Evolutionary conservation across 148 eudicot species (phyloP).

Genomic region (Nepenthes mirabilis): DNA sequence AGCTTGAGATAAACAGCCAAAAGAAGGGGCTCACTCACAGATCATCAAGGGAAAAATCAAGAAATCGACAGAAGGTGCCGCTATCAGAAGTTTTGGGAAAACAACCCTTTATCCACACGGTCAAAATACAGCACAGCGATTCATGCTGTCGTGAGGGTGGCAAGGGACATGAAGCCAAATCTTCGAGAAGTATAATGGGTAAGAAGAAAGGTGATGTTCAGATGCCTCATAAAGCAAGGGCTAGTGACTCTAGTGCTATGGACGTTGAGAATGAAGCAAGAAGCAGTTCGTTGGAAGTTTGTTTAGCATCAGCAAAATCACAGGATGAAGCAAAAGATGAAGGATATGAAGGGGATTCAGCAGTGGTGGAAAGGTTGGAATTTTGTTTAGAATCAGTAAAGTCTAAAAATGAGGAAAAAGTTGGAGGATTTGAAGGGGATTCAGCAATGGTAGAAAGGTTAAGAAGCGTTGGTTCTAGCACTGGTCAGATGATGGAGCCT

Average conservation of each 20-base stretch:
- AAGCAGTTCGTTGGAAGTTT: slow-evolving; percentile 9
- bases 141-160: slow-evolving; percentile 2
- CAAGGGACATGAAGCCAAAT: slow-evolving; percentile 9
- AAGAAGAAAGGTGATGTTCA: slow-evolving; percentile 13
- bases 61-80: slow-evolving; percentile 7
- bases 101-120: slow-evolving; percentile 13
- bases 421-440: not conserved
- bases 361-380: not conserved
- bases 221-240: slow-evolving; percentile 7
- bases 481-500: slow-evolving; percentile 9
- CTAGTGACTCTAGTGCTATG: slow-evolving; percentile 14
- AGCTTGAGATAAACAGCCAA: slow-evolving; percentile 39
- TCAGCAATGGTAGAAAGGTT: not conserved
- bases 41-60: slow-evolving; percentile 5
- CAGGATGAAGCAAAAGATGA: not conserved
- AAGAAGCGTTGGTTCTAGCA: slow-evolving; percentile 2
- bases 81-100: slow-evolving; percentile 14
- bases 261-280: slow-evolving; percentile 16
- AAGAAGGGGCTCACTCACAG: slow-evolving; percentile 31
- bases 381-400: too few species aligned
- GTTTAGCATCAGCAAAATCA: slow-evolving; percentile 1
- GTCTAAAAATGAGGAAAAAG: not conserved
- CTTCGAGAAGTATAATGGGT: slow-evolving; percentile 8
- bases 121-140: slow-evolving; percentile 11
- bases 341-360: not conserved